A percentile compares a stretch with the other conserved stretches of the same genome.
Evolutionary conservation across 1,284 basidiomycete species (phyloP).

Genomic region (Singerocomus rubriflavus): DNA sequence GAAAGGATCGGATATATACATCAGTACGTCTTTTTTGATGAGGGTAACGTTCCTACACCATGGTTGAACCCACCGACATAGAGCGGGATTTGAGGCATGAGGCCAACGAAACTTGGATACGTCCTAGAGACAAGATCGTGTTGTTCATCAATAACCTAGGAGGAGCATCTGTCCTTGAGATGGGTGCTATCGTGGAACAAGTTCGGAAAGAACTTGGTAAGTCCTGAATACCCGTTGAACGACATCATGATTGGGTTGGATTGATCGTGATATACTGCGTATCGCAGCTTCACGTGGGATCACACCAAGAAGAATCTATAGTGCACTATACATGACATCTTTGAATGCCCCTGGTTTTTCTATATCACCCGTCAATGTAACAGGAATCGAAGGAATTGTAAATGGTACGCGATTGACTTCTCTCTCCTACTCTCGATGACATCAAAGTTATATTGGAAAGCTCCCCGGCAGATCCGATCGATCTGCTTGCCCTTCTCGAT

Average conservation of each 20-base stretch:
- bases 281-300: conserved; percentile 19
- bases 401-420: conserved; percentile 4
- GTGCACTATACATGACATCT: conserved; percentile 43
- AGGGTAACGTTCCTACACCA: neutral
- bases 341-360: conserved; percentile 46
- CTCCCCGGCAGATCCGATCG: conserved; percentile 10
- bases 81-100: conserved; percentile 1
- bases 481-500: conserved; percentile 37
- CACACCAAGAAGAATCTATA: conserved; percentile 33
- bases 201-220: conserved; percentile 41
- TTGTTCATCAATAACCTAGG: conserved; percentile 57
- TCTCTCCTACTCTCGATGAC: neutral
- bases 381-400: conserved; percentile 13
- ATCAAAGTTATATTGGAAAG: neutral
- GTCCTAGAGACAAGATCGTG: conserved; percentile 35
- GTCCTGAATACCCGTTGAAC: conserved; percentile 3
- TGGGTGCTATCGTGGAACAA: conserved; percentile 48
- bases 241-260: neutral
- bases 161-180: conserved; percentile 52
- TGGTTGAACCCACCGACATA: neutral
- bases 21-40: conserved; percentile 4
- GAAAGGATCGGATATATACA: conserved; percentile 12
- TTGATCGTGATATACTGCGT: neutral
- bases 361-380: conserved; percentile 39
- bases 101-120: conserved; percentile 15